These are phyloP conservation scores for Colletotrichum spinosum DNA, from an alignment of 2,329 filamentous ascomycete species.

Conservation along the genomic window DNA sequence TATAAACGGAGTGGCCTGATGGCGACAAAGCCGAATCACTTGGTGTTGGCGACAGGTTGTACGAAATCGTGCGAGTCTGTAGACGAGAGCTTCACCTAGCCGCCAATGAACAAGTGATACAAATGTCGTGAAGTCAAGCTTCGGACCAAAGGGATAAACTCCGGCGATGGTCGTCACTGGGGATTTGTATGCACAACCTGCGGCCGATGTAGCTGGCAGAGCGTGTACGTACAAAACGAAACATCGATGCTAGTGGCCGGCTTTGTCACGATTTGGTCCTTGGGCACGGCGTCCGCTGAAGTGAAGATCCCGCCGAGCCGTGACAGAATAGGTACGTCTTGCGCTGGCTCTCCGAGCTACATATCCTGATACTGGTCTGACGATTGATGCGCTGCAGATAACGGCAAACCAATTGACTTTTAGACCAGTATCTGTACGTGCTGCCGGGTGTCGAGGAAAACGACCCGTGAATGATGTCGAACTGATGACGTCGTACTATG, in stretches of 20 bases:
- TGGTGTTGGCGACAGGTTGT: no score
- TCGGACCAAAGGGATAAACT: constrained; percentile 18
- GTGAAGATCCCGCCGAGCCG: background rate
- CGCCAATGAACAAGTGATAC: background rate
- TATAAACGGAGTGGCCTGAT: no score
- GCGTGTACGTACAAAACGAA: background rate
- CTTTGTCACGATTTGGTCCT: constrained; percentile 17
- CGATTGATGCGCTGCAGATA: constrained; percentile 1
- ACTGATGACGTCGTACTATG: constrained; percentile 13
- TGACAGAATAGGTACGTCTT: background rate
- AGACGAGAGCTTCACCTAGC: background rate
- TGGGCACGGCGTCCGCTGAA: constrained; percentile 11
- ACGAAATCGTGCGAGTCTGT: no score
- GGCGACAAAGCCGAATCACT: no score
- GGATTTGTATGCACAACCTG: constrained; percentile 15
- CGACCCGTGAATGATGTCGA: background rate
- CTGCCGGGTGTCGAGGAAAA: no score
- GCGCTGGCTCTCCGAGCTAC: background rate
- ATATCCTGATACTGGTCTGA: background rate
- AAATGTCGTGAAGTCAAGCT: constrained; percentile 17
- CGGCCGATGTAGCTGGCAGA: constrained; percentile 15
- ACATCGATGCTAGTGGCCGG: background rate
- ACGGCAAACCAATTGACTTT: background rate
- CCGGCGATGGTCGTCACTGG: constrained; percentile 11
- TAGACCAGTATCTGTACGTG: background rate